Conservation (phyloP, 2,329 filamentous ascomycete species). For the Rhynchosporium agropyri region DNA sequence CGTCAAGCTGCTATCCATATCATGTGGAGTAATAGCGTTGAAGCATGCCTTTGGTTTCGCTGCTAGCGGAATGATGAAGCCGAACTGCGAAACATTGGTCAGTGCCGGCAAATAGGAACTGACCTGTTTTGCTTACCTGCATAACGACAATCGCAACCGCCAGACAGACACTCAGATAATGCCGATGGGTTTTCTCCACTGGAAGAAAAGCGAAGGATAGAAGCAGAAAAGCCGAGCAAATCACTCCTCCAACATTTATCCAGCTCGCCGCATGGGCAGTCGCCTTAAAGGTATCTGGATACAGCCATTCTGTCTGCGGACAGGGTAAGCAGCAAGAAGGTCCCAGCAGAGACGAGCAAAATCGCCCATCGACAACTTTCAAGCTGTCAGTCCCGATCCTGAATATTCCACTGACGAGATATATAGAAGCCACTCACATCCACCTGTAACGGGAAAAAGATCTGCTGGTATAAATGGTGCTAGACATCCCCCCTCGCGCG, state of each 20-base stretch:
- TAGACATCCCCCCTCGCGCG: slow-evolving; percentile 58
- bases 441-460: slow-evolving; percentile 60
- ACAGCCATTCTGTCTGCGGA: slow-evolving; percentile 78
- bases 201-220: slow-evolving; percentile 80
- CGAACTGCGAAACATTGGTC: slow-evolving; percentile 58
- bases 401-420: not conserved
- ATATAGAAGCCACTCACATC: slow-evolving; percentile 59
- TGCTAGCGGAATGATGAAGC: slow-evolving; percentile 86
- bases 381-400: slow-evolving; percentile 1
- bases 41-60: slow-evolving; percentile 80
- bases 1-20: slow-evolving; percentile 79
- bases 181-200: slow-evolving; percentile 84
- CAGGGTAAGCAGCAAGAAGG: slow-evolving; percentile 86
- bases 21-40: slow-evolving; percentile 88
- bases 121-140: slow-evolving; percentile 61
- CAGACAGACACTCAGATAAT: slow-evolving; percentile 90
- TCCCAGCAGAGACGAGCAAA: slow-evolving; percentile 56
- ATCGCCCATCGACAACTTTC: slow-evolving; percentile 56
- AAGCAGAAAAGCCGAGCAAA: slow-evolving; percentile 75
- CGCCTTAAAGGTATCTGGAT: slow-evolving; percentile 60
- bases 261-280: slow-evolving; percentile 74
- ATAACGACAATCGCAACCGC: slow-evolving; percentile 76
- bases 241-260: slow-evolving; percentile 74
- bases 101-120: slow-evolving; percentile 15
- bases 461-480: slow-evolving; percentile 68